These are phyloP conservation scores for Cylindrotheca fusiformis DNA, from an alignment of 108 stramenopile species.

Conservation along the genomic window DNA sequence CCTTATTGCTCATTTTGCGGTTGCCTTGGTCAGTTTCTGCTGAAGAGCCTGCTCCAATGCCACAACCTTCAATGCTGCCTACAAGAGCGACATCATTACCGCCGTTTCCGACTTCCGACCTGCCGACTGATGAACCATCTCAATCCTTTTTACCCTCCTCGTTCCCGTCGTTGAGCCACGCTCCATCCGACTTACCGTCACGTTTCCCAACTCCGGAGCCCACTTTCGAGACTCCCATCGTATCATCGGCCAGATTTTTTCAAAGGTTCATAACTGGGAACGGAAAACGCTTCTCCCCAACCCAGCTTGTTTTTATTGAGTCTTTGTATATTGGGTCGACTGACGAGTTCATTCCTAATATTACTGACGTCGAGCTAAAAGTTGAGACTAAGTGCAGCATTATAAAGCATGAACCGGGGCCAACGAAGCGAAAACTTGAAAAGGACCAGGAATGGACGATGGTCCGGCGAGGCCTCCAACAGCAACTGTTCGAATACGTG, in stretches of 20 bases:
- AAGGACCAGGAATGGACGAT: neutral
- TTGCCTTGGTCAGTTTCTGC: too few relatives aligned
- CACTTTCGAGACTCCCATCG: constrained; percentile 11
- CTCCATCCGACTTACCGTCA: constrained; percentile 26
- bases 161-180: too few relatives aligned
- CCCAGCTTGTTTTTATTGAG: constrained; percentile 14
- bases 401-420: neutral
- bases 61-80: neutral
- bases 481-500: constrained; percentile 2
- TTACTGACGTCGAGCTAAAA: neutral
- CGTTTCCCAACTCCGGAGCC: constrained; percentile 16
- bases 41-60: too few relatives aligned
- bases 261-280: constrained; percentile 28
- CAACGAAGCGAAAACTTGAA: too few relatives aligned
- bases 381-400: constrained; percentile 6
- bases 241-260: constrained; percentile 11
- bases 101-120: neutral
- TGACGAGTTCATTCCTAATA: constrained; percentile 10
- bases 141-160: too few relatives aligned
- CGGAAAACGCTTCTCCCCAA: constrained; percentile 14
- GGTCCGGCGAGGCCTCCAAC: neutral
- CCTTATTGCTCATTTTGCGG: too few relatives aligned
- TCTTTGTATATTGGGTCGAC: constrained; percentile 28
- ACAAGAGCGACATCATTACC: neutral
- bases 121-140: neutral